Evolutionary conservation across 1,284 basidiomycete genomes (phyloP).

Genomic region (Coniferiporia sulphurascens): DNA sequence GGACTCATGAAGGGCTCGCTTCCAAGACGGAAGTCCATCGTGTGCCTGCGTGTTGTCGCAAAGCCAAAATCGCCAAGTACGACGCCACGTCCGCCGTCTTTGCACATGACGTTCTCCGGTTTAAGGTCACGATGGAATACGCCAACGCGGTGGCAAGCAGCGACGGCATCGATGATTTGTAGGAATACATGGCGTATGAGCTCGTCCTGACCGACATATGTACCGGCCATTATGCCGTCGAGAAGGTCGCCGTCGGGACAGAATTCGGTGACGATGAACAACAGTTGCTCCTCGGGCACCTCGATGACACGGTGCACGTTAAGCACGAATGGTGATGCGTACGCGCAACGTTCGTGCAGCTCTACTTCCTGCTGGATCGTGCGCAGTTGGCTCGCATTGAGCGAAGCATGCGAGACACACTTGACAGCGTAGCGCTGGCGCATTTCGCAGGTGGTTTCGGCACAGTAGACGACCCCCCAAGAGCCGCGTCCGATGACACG

Average conservation of each 20-base stretch:
- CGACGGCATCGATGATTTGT: constrained; percentile 91
- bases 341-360: constrained; percentile 48
- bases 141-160: constrained; percentile 82
- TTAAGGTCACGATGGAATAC: constrained; percentile 98
- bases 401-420: constrained; percentile 24
- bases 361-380: constrained; percentile 44
- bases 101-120: constrained; percentile 96
- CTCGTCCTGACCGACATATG: constrained; percentile 72
- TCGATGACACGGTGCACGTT: constrained; percentile 62
- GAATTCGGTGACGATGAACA: constrained; percentile 66
- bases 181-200: constrained; percentile 86
- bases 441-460: constrained; percentile 56
- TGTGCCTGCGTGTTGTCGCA: constrained; percentile 85
- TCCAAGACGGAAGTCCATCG: constrained; percentile 92
- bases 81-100: constrained; percentile 67
- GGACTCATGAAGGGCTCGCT: constrained; percentile 97
- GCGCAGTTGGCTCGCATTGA: constrained; percentile 33
- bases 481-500: constrained; percentile 91
- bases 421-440: constrained; percentile 74
- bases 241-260: constrained; percentile 91
- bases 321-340: constrained; percentile 45
- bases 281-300: constrained; percentile 22
- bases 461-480: constrained; percentile 95
- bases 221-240: constrained; percentile 74
- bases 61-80: constrained; percentile 96